Evolutionary conservation across 257 asterid species (phyloP).

Genomic region (Solanum microdontum): DNA sequence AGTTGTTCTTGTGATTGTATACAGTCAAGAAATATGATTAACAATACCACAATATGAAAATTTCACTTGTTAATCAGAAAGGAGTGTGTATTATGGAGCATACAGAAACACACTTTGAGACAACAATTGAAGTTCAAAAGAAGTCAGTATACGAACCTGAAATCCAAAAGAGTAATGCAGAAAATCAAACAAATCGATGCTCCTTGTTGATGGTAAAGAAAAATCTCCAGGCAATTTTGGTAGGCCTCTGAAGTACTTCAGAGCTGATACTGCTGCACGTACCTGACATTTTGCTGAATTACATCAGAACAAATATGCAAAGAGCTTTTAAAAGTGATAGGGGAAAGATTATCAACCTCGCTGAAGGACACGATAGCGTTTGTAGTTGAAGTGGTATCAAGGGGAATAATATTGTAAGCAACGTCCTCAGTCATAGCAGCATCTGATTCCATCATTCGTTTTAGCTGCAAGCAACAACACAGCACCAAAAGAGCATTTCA

Average conservation of each 20-base stretch:
- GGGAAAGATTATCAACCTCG: slow-evolving; percentile 42
- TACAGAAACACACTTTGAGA: neutral
- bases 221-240: slow-evolving; percentile 70
- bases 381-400: slow-evolving; percentile 70
- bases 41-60: neutral
- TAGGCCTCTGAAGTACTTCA: slow-evolving; percentile 69
- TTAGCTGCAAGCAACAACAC: slow-evolving; percentile 42
- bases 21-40: neutral
- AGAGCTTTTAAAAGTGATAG: neutral
- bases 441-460: slow-evolving; percentile 87
- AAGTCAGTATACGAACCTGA: slow-evolving; percentile 70
- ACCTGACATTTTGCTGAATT: slow-evolving; percentile 35
- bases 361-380: slow-evolving; percentile 60
- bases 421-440: slow-evolving; percentile 98
- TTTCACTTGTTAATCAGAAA: neutral
- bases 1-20: neutral
- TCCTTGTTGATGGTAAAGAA: slow-evolving; percentile 56
- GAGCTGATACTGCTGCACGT: slow-evolving; percentile 66
- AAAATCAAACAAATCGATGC: slow-evolving; percentile 69
- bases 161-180: slow-evolving; percentile 79
- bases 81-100: neutral
- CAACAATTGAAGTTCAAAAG: neutral
- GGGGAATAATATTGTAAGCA: slow-evolving; percentile 83
- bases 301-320: neutral
- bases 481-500: slow-evolving; percentile 7